phyloP scores from a whole-genome alignment of 78 protist genomes.

The Reticulomyxa filosa region DNA sequence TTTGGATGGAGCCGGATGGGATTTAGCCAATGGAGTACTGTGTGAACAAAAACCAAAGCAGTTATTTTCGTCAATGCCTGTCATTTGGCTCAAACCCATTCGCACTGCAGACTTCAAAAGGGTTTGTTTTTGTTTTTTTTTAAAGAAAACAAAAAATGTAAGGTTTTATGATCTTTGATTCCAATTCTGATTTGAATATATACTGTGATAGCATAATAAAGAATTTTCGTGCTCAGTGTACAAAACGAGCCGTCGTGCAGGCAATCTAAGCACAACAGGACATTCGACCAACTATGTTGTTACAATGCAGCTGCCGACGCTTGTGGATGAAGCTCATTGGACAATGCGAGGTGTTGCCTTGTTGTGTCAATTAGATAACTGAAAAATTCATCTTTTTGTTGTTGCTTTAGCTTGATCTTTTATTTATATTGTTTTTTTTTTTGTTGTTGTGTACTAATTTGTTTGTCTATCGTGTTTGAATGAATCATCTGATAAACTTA shows the following conservation, averaged over 20 bases:
- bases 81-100: slow-evolving; percentile 27
- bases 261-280: slow-evolving; percentile 37
- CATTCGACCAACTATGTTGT: slow-evolving; percentile 49
- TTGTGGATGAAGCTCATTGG: neutral
- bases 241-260: slow-evolving; percentile 43
- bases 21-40: no score
- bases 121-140: no score
- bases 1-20: slow-evolving; percentile 28
- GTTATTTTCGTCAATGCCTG: slow-evolving; percentile 25
- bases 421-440: no score
- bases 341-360: neutral
- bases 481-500: no score
- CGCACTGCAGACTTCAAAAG: neutral
- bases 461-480: no score
- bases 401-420: no score
- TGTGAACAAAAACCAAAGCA: no score
- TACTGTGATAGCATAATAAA: slow-evolving; percentile 1
- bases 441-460: no score
- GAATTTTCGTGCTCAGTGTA: slow-evolving; percentile 47
- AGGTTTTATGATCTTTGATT: no score
- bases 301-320: slow-evolving; percentile 35
- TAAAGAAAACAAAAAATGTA: no score
- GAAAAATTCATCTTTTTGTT: no score
- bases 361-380: neutral
- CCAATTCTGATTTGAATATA: neutral